phyloP scores from a whole-genome alignment of 2,329 filamentous ascomycete genomes.

The Epichloe sylvatica region DNA sequence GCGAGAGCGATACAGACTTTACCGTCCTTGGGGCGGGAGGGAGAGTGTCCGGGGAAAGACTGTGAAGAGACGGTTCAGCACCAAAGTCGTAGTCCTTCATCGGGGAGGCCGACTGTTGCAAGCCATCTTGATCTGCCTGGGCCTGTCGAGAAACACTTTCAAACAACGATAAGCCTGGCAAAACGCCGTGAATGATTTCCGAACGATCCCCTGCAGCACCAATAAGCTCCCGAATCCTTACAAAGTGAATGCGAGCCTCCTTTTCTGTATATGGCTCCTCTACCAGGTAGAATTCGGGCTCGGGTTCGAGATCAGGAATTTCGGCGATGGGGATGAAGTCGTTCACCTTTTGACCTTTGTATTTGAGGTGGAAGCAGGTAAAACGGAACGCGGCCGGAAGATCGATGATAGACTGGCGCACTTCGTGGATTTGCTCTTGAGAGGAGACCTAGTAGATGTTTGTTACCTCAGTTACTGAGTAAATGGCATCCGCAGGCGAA shows the following conservation, averaged over 20 bases:
- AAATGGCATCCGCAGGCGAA: slow-evolving; percentile 10
- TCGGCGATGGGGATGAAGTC: slow-evolving; percentile 90
- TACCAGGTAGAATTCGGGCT: slow-evolving; percentile 68
- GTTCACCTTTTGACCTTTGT: slow-evolving; percentile 78
- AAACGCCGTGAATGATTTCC: slow-evolving; percentile 73
- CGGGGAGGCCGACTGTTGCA: slow-evolving; percentile 18
- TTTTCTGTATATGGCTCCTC: slow-evolving; percentile 98
- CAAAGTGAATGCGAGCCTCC: slow-evolving; percentile 87
- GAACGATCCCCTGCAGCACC: slow-evolving; percentile 81
- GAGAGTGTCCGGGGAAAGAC: slow-evolving; percentile 54
- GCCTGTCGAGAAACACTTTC: slow-evolving; percentile 52
- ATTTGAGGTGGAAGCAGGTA: slow-evolving; percentile 96
- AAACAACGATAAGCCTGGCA: slow-evolving; percentile 74
- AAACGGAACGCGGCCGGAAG: slow-evolving; percentile 87
- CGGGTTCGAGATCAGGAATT: slow-evolving; percentile 61
- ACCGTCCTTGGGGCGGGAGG: slow-evolving; percentile 73
- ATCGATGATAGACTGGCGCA: slow-evolving; percentile 93
- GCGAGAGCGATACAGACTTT: slow-evolving; percentile 74
- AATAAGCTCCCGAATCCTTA: slow-evolving; percentile 82
- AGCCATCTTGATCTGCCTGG: slow-evolving; percentile 23
- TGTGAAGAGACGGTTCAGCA: slow-evolving; percentile 50
- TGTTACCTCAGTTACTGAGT: not conserved
- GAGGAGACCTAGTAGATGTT: slow-evolving; percentile 54
- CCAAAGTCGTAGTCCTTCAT: slow-evolving; percentile 67
- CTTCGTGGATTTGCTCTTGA: slow-evolving; percentile 93